Percentiles rank a stretch among this genome's conserved stretches.
These are phyloP conservation scores for Fragaria iinumae DNA, from an alignment of 306 rosid genomes.

Conservation along the genomic window DNA sequence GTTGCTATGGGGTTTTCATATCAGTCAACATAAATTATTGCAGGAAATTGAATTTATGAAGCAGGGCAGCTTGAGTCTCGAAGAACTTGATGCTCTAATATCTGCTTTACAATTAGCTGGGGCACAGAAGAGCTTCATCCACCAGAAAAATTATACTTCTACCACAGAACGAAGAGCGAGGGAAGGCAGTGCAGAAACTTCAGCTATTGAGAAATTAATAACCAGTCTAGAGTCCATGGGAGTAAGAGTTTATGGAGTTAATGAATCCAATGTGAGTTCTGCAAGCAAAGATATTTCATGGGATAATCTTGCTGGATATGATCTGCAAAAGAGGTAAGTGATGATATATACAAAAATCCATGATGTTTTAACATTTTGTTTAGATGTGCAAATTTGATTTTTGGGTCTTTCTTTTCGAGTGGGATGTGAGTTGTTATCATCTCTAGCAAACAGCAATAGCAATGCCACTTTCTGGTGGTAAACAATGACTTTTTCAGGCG, in stretches of 20 bases:
- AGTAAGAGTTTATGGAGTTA: constrained; percentile 67
- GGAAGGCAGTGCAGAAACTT: constrained; percentile 45
- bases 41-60: constrained; percentile 92
- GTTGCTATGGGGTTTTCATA: constrained; percentile 8
- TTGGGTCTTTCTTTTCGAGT: not conserved
- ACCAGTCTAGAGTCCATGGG: constrained; percentile 86
- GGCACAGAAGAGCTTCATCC: constrained; percentile 26
- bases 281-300: constrained; percentile 58
- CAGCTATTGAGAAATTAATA: constrained; percentile 60
- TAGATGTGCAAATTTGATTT: not conserved
- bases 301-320: constrained; percentile 93
- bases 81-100: constrained; percentile 78
- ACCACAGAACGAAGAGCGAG: constrained; percentile 41
- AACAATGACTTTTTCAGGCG: not conserved
- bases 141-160: constrained; percentile 38
- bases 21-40: constrained; percentile 25
- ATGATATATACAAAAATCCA: not conserved
- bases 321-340: constrained; percentile 74
- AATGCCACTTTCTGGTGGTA: not conserved
- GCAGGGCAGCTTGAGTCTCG: constrained; percentile 56
- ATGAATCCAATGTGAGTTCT: constrained; percentile 38
- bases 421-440: not conserved
- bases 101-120: constrained; percentile 80
- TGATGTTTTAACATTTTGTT: not conserved
- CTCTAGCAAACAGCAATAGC: not conserved